These are phyloP conservation scores for Marasmius sp. DNA, from an alignment of 1,284 basidiomycete species.

Conservation along the genomic window DNA sequence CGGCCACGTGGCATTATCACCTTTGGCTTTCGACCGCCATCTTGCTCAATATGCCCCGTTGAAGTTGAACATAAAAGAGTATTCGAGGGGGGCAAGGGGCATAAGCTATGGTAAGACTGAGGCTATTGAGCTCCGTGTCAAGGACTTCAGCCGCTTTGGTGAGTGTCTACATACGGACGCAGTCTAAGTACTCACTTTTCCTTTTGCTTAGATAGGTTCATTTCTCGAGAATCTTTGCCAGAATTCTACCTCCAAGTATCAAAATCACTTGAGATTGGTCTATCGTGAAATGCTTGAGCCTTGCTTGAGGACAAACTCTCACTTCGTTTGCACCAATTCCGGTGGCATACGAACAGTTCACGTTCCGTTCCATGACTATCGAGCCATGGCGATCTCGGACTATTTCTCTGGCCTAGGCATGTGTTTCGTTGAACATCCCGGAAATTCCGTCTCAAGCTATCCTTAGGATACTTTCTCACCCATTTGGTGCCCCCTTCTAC, in stretches of 20 bases:
- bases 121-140: background rate
- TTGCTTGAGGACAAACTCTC: constrained; percentile 8
- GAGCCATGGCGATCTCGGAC: constrained; percentile 9
- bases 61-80: too few species aligned
- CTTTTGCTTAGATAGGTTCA: background rate
- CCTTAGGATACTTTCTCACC: constrained; percentile 15
- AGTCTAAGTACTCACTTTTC: background rate
- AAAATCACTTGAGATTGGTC: background rate
- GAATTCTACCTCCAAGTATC: background rate
- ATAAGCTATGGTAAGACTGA: background rate
- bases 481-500: background rate
- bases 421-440: background rate
- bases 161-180: background rate
- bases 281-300: constrained; percentile 12
- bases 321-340: background rate
- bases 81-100: too few species aligned
- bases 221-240: background rate
- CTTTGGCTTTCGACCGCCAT: too few species aligned
- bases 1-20: too few species aligned
- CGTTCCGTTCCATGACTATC: constrained; percentile 14
- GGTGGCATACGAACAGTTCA: constrained; percentile 5
- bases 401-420: constrained; percentile 18
- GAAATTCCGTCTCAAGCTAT: background rate
- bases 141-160: background rate
- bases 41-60: too few species aligned